Evolutionary conservation across 345 rosid species (phyloP).

Genomic region (Salix purpurea): DNA sequence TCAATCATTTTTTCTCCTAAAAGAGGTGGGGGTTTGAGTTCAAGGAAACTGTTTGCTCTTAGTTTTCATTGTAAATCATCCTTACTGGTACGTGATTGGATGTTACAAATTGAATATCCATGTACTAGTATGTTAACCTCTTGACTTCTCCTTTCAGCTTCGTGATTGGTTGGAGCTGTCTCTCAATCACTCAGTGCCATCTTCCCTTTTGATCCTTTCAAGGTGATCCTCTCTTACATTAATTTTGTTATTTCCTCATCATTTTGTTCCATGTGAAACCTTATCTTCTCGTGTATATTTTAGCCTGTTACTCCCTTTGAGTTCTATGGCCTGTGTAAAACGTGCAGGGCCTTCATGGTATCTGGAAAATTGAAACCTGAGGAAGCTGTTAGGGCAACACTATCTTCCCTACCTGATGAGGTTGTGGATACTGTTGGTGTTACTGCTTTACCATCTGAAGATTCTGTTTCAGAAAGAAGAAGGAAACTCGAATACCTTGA

Average conservation of each 20-base stretch:
- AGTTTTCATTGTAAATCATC: neutral
- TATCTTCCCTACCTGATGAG: constrained; percentile 91
- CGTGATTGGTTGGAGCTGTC: constrained; percentile 86
- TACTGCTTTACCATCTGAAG: constrained; percentile 85
- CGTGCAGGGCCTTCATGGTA: constrained; percentile 72
- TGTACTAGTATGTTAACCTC: constrained; percentile 5
- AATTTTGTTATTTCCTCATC: neutral
- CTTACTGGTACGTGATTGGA: neutral
- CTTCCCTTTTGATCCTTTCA: constrained; percentile 79
- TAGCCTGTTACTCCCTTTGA: constrained; percentile 1
- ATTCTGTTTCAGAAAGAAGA: constrained; percentile 83
- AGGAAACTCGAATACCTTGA: constrained; percentile 86
- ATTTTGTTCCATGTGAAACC: neutral
- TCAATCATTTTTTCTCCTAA: neutral
- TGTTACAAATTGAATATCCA: neutral
- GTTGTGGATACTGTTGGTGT: constrained; percentile 93
- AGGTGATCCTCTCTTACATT: constrained; percentile 27
- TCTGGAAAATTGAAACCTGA: constrained; percentile 77
- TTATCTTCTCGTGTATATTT: constrained; percentile 1
- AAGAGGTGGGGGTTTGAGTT: neutral
- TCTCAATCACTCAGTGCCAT: constrained; percentile 82
- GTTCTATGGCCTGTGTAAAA: constrained; percentile 4
- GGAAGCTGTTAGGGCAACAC: constrained; percentile 86
- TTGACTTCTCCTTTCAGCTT: constrained; percentile 43
- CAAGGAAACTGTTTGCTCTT: neutral